Evolutionary conservation across 768 basidiomycete species (phyloP), one percentile per base, ranked within the genome.

Genomic region (Polyporus arcularius): DNA sequence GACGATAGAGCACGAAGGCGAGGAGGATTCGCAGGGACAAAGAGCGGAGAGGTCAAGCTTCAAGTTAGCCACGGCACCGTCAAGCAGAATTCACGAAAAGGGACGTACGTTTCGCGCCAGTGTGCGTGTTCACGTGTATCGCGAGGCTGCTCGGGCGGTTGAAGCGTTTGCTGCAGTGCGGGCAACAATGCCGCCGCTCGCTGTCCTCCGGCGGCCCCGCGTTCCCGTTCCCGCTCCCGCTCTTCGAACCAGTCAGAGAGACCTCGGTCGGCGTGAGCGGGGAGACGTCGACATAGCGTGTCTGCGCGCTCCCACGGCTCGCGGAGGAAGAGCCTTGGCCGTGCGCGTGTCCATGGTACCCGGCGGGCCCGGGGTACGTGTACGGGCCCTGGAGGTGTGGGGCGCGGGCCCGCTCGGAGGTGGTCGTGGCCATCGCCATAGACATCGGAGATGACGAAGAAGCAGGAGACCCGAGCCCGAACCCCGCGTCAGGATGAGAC

Each of bases 91-190:
- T 31, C 1, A 35, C 35, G 35, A 38, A 60, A 55, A n/a, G 52
- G 41, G 42, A 71, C 86, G 70, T 69, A 89, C 87, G 87, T 61
- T 84, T 87, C 18, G 79, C 85, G 12, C 87, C 87, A 4, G 85
- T 87, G 68, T 89, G 87, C 1, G 85, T 87, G 66, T 87, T 87
- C 51, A 83, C 77, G 68, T 88, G 87, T 43, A 87, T 87, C 30
- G 80, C 75, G 50, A 88, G 76, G 69, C 86, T 87, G 63, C 85
- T 86, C 7, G 88, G 88, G 7, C 88, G 78, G 70, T 87, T 87
- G 73, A 89, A 88, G 6, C 86, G 78, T 70, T 88, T 88, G 51
- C 71, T 72, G 70, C 87, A 89, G 21, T 80, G 81, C 1, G 70
- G 70, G 62, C 77, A 78, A 31, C 67, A 65, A 41, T 78, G 76